Evolutionary conservation across 768 basidiomycete species (phyloP).

Genomic region (Lyophyllum semitale): DNA sequence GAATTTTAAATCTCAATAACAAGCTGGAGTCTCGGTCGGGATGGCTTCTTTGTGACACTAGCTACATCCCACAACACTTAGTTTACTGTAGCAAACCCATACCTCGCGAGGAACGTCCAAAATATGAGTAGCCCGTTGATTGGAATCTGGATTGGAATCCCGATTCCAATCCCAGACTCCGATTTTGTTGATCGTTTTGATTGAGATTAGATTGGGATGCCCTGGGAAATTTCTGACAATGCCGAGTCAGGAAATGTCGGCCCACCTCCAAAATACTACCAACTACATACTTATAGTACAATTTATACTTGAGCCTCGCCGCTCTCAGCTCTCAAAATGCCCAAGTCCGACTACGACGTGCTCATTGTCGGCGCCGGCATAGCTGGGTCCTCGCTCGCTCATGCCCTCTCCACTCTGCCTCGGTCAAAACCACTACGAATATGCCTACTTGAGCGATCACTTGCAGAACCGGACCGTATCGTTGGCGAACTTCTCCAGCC

Average conservation of each 20-base stretch:
- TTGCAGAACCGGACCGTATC: constrained; percentile 92
- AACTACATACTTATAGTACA: not conserved
- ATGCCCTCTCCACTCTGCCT: constrained; percentile 70
- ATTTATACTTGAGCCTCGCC: not conserved
- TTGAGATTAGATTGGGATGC: not conserved
- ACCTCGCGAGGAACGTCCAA: too few relatives aligned
- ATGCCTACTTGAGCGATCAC: constrained; percentile 86
- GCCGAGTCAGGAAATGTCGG: constrained; percentile 4
- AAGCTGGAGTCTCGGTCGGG: too few relatives aligned
- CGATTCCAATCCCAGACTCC: not conserved
- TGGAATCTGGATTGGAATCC: too few relatives aligned
- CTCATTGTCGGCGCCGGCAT: constrained; percentile 92
- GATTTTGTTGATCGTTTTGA: not conserved
- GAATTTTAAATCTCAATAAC: too few relatives aligned
- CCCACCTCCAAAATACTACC: constrained; percentile 1
- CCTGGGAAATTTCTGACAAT: too few relatives aligned
- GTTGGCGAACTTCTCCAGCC: constrained; percentile 98
- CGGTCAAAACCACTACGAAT: constrained; percentile 67
- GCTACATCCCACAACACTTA: too few relatives aligned
- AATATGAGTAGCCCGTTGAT: too few relatives aligned
- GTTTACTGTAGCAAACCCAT: too few relatives aligned
- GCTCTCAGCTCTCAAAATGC: not conserved
- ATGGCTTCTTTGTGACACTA: too few relatives aligned
- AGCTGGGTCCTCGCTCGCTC: constrained; percentile 85
- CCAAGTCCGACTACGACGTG: constrained; percentile 56